Evolutionary conservation across 2,329 filamentous ascomycete genomes (phyloP).

Genomic region (Colletotrichum higginsianum): DNA sequence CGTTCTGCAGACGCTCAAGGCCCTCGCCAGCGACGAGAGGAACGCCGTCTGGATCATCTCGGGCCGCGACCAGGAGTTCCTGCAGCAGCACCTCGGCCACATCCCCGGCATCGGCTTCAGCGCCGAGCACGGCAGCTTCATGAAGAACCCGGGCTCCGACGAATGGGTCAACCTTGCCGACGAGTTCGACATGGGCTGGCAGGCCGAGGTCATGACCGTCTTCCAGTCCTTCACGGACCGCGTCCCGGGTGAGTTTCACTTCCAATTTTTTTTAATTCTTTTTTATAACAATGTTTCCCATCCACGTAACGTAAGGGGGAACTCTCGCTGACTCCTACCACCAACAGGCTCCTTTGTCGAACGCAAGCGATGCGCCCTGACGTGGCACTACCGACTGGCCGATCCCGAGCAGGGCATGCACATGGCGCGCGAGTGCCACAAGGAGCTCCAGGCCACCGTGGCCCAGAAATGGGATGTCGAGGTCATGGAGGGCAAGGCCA

Average conservation of each 20-base stretch:
- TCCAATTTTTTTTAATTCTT: not conserved
- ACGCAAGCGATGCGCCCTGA: constrained; percentile 92
- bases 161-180: constrained; percentile 93
- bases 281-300: not conserved
- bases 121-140: constrained; percentile 97
- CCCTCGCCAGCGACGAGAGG: constrained; percentile 81
- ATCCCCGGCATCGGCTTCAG: constrained; percentile 92
- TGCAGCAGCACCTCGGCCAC: constrained; percentile 93
- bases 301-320: not conserved
- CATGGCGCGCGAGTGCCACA: constrained; percentile 85
- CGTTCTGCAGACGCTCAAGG: constrained; percentile 84
- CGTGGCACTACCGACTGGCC: constrained; percentile 96
- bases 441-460: constrained; percentile 83
- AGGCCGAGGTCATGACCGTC: constrained; percentile 84
- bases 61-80: constrained; percentile 91
- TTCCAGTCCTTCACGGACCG: constrained; percentile 92
- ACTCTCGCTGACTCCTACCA: not conserved
- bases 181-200: constrained; percentile 92
- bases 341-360: constrained; percentile 87
- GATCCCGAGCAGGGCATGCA: constrained; percentile 88
- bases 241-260: constrained; percentile 77
- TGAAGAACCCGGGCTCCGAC: constrained; percentile 81
- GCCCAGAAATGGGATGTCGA: constrained; percentile 89
- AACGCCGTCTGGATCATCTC: constrained; percentile 99
- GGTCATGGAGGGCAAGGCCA: constrained; percentile 97